Evolutionary conservation across 495 filamentous ascomycete species (phyloP).

Genomic region (Aspergillus incahuasiensis): DNA sequence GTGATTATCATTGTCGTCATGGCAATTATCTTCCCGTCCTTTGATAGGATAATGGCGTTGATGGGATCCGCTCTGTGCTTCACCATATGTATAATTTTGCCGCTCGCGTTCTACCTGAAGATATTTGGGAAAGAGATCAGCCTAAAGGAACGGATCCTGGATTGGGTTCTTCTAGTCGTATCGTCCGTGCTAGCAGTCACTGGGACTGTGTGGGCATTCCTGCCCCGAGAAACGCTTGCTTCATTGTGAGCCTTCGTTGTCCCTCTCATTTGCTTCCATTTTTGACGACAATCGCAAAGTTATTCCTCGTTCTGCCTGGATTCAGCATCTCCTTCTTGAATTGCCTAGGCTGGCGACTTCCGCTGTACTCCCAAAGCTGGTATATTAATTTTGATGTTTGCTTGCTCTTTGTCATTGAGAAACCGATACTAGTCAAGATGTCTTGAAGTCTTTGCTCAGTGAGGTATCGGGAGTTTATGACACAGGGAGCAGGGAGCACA

Average conservation of each 20-base stretch:
- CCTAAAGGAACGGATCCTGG: constrained; percentile 56
- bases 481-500: constrained; percentile 83
- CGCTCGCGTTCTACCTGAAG: constrained; percentile 85
- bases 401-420: constrained; percentile 59
- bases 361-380: constrained; percentile 67
- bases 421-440: constrained; percentile 78
- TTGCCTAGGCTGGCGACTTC: constrained; percentile 24
- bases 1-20: constrained; percentile 59
- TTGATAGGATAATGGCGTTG: constrained; percentile 92
- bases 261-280: constrained; percentile 5
- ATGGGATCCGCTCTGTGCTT: constrained; percentile 90
- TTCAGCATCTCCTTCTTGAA: constrained; percentile 72
- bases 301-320: constrained; percentile 71
- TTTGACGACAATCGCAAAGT: constrained; percentile 73
- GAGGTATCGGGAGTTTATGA: constrained; percentile 88
- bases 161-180: constrained; percentile 65
- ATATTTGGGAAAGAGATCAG: constrained; percentile 79
- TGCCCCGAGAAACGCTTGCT: constrained; percentile 61
- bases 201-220: constrained; percentile 82
- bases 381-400: constrained; percentile 79
- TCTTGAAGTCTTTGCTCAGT: constrained; percentile 62
- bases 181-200: constrained; percentile 65
- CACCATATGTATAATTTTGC: constrained; percentile 88
- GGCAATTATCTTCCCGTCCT: constrained; percentile 78
- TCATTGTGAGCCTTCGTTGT: constrained; percentile 11